phyloP scores from a whole-genome alignment of 306 rosid genomes.

The Prunus fruticosa region DNA sequence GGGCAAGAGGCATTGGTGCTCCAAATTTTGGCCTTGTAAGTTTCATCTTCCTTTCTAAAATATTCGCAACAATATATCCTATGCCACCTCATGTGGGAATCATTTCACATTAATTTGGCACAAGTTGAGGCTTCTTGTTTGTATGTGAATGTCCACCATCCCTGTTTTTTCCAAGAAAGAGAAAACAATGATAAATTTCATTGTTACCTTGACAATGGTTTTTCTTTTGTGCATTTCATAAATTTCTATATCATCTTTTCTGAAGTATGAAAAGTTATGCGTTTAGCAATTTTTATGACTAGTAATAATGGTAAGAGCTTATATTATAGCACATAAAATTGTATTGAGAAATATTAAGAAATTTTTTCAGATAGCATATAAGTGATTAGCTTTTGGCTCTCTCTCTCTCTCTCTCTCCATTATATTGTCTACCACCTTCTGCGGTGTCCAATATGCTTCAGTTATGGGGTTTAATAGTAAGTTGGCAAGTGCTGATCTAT shows the following conservation, averaged over 20 bases:
- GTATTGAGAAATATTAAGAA: neutral
- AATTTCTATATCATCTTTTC: neutral
- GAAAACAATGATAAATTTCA: neutral
- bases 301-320: neutral
- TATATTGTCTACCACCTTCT: too few relatives aligned
- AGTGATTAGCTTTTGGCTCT: neutral
- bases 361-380: neutral
- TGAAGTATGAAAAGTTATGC: neutral
- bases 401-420: too few relatives aligned
- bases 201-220: neutral
- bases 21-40: conserved; percentile 96
- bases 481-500: neutral
- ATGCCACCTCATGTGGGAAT: neutral
- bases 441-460: neutral
- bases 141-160: neutral
- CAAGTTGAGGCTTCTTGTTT: neutral
- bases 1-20: conserved; percentile 97
- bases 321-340: too few relatives aligned
- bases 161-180: neutral
- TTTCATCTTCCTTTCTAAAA: conserved; percentile 22
- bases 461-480: neutral
- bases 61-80: neutral
- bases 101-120: neutral
- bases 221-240: neutral
- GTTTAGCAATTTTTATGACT: conserved; percentile 3